These are phyloP conservation scores for Stagonosporopsis rhizophila DNA, from an alignment of 2,329 filamentous ascomycete genomes.

Conservation along the genomic window DNA sequence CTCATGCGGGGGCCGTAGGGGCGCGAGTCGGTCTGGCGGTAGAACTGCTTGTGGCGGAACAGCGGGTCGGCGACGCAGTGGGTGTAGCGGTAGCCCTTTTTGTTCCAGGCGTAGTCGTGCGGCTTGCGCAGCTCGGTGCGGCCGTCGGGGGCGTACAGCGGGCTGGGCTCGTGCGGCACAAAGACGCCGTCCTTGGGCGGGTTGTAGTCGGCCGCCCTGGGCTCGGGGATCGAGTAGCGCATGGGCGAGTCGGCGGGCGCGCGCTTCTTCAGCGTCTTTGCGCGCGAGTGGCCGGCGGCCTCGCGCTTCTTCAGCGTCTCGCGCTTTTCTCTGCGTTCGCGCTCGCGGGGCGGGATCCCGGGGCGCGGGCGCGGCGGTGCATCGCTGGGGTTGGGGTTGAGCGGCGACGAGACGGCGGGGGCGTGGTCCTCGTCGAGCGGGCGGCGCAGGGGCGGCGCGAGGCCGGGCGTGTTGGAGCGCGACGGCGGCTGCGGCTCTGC, in stretches of 20 bases:
- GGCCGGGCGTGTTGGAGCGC: no score
- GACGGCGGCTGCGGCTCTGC: slow-evolving; percentile 34
- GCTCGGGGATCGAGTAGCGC: slow-evolving; percentile 59
- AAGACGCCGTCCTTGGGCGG: slow-evolving; percentile 57
- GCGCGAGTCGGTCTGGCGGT: slow-evolving; percentile 84
- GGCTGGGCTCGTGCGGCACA: slow-evolving; percentile 55
- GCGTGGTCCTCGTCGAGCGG: slow-evolving; percentile 59
- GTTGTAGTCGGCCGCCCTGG: slow-evolving; percentile 57
- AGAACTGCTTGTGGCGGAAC: slow-evolving; percentile 87
- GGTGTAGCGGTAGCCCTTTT: slow-evolving; percentile 81
- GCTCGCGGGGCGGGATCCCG: slow-evolving; percentile 48
- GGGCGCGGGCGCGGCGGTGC: slow-evolving; percentile 51
- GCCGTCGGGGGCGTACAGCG: slow-evolving; percentile 53
- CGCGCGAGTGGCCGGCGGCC: slow-evolving; percentile 50
- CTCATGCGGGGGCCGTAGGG: slow-evolving; percentile 86
- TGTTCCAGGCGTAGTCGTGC: slow-evolving; percentile 66
- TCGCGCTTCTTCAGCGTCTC: slow-evolving; percentile 63
- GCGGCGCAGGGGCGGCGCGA: no score
- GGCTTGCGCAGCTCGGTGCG: slow-evolving; percentile 56
- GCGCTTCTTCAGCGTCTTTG: slow-evolving; percentile 47
- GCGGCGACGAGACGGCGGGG: slow-evolving; percentile 74
- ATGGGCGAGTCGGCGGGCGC: slow-evolving; percentile 55
- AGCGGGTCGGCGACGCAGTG: slow-evolving; percentile 88
- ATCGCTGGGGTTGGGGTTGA: slow-evolving; percentile 65
- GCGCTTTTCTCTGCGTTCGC: slow-evolving; percentile 58